Conservation (phyloP, 1,284 basidiomycete species). For the Schizopora paradoxa region DNA sequence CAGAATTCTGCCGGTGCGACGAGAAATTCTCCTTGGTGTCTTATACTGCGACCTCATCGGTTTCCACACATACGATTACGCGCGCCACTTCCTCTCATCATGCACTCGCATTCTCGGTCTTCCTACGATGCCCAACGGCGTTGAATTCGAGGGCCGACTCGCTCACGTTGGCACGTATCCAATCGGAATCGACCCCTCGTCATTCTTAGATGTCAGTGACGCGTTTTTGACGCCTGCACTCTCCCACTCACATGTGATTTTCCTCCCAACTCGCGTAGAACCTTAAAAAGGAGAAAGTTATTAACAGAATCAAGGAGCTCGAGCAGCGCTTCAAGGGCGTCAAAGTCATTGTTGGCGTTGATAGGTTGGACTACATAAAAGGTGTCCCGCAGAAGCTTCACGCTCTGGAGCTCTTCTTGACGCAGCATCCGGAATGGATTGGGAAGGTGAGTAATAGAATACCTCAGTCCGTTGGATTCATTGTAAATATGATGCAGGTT, state of each 20-base stretch:
- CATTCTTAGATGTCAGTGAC: constrained; percentile 72
- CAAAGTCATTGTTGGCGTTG: constrained; percentile 98
- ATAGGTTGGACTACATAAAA: constrained; percentile 99
- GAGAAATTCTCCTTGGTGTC: constrained; percentile 93
- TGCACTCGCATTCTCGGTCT: constrained; percentile 95
- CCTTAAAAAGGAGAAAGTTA: constrained; percentile 72
- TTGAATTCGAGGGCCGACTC: constrained; percentile 92
- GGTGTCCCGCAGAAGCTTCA: constrained; percentile 98
- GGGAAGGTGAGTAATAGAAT: constrained; percentile 71
- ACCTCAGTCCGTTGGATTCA: no score
- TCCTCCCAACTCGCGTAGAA: constrained; percentile 52
- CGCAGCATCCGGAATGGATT: constrained; percentile 98
- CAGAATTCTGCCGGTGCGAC: constrained; percentile 92
- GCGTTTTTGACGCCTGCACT: constrained; percentile 1
- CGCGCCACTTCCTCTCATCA: constrained; percentile 96
- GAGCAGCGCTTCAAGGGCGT: constrained; percentile 90
- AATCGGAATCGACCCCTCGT: constrained; percentile 94
- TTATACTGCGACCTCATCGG: constrained; percentile 96
- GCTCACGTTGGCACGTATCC: constrained; percentile 98
- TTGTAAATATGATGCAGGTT: constrained; percentile 45
- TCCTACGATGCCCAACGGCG: constrained; percentile 97
- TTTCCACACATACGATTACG: constrained; percentile 99
- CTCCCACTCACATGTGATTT: not conserved
- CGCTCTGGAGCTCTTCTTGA: constrained; percentile 92
- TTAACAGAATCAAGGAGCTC: constrained; percentile 74